These are phyloP conservation scores for Daldinia vernicosa DNA, from an alignment of 495 filamentous ascomycete genomes.

Conservation along the genomic window DNA sequence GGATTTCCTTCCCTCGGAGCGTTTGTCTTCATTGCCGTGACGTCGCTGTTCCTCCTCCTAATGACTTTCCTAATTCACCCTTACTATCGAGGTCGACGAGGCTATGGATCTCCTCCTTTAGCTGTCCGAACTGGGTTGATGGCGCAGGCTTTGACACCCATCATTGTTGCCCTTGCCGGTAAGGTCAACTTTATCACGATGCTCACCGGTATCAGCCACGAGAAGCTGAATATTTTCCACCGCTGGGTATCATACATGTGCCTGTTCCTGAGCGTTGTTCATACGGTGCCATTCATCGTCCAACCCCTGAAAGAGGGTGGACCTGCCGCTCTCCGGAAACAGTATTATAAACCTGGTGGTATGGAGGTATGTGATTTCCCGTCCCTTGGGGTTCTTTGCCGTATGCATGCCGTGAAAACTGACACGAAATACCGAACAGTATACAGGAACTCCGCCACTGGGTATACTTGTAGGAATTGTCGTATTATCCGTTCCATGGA, in stretches of 20 bases:
- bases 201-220: constrained; percentile 64
- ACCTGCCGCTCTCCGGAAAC: constrained; percentile 27
- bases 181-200: constrained; percentile 58
- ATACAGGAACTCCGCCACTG: constrained; percentile 49
- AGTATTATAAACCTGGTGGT: constrained; percentile 44
- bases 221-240: constrained; percentile 64
- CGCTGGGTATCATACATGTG: constrained; percentile 62
- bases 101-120: constrained; percentile 57
- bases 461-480: constrained; percentile 47
- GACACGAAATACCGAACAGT: constrained; percentile 25
- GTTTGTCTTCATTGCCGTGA: constrained; percentile 23
- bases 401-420: not conserved
- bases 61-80: constrained; percentile 46
- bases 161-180: constrained; percentile 55
- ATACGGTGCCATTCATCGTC: constrained; percentile 65
- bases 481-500: constrained; percentile 46
- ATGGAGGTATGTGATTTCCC: constrained; percentile 31
- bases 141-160: constrained; percentile 59
- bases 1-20: constrained; percentile 45
- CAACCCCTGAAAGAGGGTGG: constrained; percentile 44
- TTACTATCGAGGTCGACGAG: constrained; percentile 49
- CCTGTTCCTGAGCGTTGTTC: constrained; percentile 60
- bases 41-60: constrained; percentile 40
- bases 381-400: not conserved
- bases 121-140: constrained; percentile 62